Percentiles rank a stretch among this genome's conserved stretches.
phyloP scores from a whole-genome alignment of 306 rosid genomes.

The Hippophae rhamnoides region DNA sequence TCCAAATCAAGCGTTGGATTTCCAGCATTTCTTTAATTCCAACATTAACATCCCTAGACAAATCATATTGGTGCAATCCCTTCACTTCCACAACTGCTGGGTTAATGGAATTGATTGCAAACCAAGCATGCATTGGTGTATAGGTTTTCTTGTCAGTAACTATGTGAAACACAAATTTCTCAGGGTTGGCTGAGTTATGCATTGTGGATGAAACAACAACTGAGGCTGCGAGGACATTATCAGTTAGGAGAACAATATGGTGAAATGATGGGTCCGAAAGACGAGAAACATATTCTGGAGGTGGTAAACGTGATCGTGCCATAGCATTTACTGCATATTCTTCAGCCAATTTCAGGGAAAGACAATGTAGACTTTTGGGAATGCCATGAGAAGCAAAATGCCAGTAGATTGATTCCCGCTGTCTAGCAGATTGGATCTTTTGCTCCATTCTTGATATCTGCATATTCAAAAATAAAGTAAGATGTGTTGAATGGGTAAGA shows the following conservation, averaged over 20 bases:
- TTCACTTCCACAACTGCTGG: slow-evolving; percentile 71
- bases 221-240: slow-evolving; percentile 86
- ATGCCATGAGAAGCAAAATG: slow-evolving; percentile 85
- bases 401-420: slow-evolving; percentile 71
- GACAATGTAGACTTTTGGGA: slow-evolving; percentile 73
- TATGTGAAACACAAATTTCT: slow-evolving; percentile 66
- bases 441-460: slow-evolving; percentile 77
- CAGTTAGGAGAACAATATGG: slow-evolving; percentile 73
- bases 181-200: slow-evolving; percentile 58
- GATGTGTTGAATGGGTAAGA: slow-evolving; percentile 1
- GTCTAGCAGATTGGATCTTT: slow-evolving; percentile 60
- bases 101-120: slow-evolving; percentile 56
- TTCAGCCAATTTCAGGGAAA: slow-evolving; percentile 73
- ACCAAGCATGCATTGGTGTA: slow-evolving; percentile 95
- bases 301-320: slow-evolving; percentile 76
- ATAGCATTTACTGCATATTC: slow-evolving; percentile 72
- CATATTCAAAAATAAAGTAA: slow-evolving; percentile 18
- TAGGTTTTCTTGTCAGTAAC: slow-evolving; percentile 85
- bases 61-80: slow-evolving; percentile 88
- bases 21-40: slow-evolving; percentile 66
- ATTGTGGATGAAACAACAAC: slow-evolving; percentile 65
- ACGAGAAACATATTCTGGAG: slow-evolving; percentile 67
- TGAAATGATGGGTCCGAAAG: slow-evolving; percentile 59
- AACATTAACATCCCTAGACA: slow-evolving; percentile 69
- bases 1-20: slow-evolving; percentile 68